Evolutionary conservation across 257 asterid species (phyloP).

Genomic region (Lithospermum erythrorhizon): DNA sequence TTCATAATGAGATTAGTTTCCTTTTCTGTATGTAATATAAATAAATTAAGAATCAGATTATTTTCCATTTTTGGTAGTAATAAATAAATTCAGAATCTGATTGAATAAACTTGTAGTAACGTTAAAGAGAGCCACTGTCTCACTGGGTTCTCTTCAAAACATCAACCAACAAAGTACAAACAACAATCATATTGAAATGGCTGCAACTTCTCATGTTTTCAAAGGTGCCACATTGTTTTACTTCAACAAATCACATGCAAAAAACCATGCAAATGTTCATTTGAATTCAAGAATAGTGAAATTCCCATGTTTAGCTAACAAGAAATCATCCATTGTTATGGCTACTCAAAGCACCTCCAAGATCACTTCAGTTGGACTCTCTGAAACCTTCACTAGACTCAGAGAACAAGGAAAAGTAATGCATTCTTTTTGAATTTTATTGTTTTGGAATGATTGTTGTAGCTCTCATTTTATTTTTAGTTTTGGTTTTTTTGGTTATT

Average conservation of each 20-base stretch:
- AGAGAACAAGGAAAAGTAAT: conserved; percentile 57
- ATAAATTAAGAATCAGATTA: no score
- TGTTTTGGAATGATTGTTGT: not conserved
- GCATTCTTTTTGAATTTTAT: not conserved
- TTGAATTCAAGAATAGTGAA: not conserved
- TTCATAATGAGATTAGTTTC: no score
- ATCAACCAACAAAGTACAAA: not conserved
- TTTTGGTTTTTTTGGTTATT: not conserved
- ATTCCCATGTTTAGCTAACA: not conserved
- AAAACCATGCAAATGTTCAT: not conserved
- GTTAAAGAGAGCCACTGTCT: no score
- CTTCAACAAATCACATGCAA: not conserved
- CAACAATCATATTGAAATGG: not conserved
- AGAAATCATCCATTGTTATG: conserved; percentile 16
- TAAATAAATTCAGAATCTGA: no score
- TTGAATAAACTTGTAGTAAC: no score
- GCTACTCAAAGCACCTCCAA: conserved; percentile 24
- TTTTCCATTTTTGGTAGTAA: no score
- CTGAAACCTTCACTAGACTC: conserved; percentile 61
- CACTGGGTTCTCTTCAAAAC: no score
- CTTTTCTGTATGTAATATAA: no score
- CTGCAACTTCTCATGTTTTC: not conserved
- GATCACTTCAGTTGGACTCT: conserved; percentile 36
- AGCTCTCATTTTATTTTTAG: not conserved
- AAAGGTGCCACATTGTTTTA: not conserved